Conservation (phyloP, 1,284 basidiomycete genomes). For the Sphagnurus paluster region DNA sequence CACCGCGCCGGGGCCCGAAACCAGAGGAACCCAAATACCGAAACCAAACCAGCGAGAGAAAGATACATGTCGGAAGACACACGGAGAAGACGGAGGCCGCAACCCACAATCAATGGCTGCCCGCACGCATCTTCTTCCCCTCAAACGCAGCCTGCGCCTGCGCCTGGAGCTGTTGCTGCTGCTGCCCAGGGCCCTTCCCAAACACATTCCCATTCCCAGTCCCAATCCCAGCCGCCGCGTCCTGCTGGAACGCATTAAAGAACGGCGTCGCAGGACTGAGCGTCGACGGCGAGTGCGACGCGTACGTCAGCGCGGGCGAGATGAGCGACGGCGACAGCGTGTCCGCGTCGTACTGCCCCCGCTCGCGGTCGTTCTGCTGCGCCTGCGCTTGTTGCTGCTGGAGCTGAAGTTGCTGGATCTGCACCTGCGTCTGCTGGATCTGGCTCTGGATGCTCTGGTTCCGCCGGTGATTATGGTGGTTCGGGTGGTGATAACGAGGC, state of each 20-base stretch:
- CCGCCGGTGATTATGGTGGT: constrained; percentile 5
- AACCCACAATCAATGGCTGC: constrained; percentile 9
- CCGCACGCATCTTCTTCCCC: constrained; percentile 9
- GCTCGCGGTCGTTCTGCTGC: constrained; percentile 2
- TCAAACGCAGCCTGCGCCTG: constrained; percentile 1
- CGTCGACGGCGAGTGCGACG: constrained; percentile 53
- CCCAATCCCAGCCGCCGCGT: constrained; percentile 4
- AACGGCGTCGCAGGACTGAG: constrained; percentile 64
- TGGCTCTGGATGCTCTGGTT: neutral
- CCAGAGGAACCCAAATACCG: neutral
- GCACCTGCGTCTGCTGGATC: constrained; percentile 2
- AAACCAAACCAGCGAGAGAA: neutral
- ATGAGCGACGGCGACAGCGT: constrained; percentile 39
- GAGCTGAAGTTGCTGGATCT: too few relatives aligned
- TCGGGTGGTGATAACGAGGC: constrained; percentile 16
- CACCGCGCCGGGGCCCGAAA: too few relatives aligned
- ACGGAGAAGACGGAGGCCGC: neutral
- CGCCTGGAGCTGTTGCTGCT: neutral
- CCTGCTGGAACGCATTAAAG: constrained; percentile 46
- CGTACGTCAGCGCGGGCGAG: constrained; percentile 62
- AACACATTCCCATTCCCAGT: neutral
- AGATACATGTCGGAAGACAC: too few relatives aligned
- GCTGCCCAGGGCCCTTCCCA: neutral
- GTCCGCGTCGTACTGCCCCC: constrained; percentile 7
- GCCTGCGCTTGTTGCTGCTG: too few relatives aligned